Evolutionary conservation across 345 rosid species (phyloP).

Genomic region (Lepidium aucheri): DNA sequence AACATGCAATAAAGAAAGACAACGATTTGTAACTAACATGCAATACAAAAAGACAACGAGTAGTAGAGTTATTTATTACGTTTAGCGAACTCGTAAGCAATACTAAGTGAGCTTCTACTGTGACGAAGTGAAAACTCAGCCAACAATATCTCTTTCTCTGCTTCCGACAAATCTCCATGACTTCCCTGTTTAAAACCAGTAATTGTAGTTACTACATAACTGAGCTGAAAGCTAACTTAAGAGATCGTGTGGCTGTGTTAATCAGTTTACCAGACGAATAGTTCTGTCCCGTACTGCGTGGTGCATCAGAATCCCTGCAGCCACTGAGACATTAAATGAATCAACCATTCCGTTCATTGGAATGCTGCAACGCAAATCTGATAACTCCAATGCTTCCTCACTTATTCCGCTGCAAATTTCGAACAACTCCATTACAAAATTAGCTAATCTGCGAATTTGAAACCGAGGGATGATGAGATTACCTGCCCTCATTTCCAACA

Average conservation of each 20-base stretch:
- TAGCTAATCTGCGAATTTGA: not conserved
- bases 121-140: conserved; percentile 92
- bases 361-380: conserved; percentile 79
- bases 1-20: not conserved
- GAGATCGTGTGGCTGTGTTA: not conserved
- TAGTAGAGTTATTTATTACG: conserved; percentile 25
- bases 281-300: conserved; percentile 81
- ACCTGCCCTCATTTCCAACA: conserved; percentile 89
- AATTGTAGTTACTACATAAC: not conserved
- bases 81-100: conserved; percentile 64
- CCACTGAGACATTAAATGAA: conserved; percentile 95
- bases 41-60: not conserved
- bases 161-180: conserved; percentile 70
- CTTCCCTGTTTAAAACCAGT: conserved; percentile 43
- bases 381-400: conserved; percentile 63
- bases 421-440: not conserved
- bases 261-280: conserved; percentile 53
- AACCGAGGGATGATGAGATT: not conserved
- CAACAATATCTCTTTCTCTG: conserved; percentile 61
- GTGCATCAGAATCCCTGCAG: conserved; percentile 91
- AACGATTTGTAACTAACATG: too few species aligned
- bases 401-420: conserved; percentile 66
- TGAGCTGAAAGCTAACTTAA: not conserved
- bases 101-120: conserved; percentile 53
- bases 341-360: conserved; percentile 99